Base-by-base conservation (phyloP, 108 stramenopile species). In the Asterionellopsis glacialis region DNA sequence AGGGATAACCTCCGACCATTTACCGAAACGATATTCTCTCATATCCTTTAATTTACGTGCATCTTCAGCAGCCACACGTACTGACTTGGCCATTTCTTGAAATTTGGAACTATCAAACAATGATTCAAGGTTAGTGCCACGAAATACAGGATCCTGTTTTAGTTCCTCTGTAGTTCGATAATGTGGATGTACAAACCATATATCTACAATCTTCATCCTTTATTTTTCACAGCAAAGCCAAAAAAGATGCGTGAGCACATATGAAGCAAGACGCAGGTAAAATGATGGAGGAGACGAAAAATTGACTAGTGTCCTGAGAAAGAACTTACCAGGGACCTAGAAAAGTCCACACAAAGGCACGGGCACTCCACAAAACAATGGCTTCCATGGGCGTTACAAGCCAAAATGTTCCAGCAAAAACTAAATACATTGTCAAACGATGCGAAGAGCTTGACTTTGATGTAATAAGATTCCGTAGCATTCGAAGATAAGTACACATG, bases 371-470 rank as follows among this genome's bases (percentile, higher is more conserved):
- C 38, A 68, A 48, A 0, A 76, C 22, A 19, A 75, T n/a, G 33
- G 66, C 45, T 41, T 73, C 69, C 70, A 77, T 75, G 0, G 87
- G 87, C 47, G 83, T 57, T 26, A 85, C 57, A 28, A 70, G 21
- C 68, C 72, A 79, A 10, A 69, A 9, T 1, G 80, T 64, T 9
- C 74, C 73, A 44, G 72, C 43, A 13, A 89, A 40, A 11, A 83
- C 1, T 11, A 70, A 70, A 45, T 77, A 74, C 12, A 56, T 33
- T 3, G 74, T 59, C 50, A 85, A 47, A 52, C 60, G 65, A 57
- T 80, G 71, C 16, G 84, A 72, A 42, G 57, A 47, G 16, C 64
- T 63, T 26, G 71, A 69, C 55, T 81, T 70, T 84, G 84, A 89
- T 58, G 77, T 72, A 7, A 85, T 56, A 56, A 89, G 75, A 40